Evolutionary conservation across 768 basidiomycete genomes (phyloP), one percentile per base, ranked within the genome.

Genomic region (Boletus rubescentipes): DNA sequence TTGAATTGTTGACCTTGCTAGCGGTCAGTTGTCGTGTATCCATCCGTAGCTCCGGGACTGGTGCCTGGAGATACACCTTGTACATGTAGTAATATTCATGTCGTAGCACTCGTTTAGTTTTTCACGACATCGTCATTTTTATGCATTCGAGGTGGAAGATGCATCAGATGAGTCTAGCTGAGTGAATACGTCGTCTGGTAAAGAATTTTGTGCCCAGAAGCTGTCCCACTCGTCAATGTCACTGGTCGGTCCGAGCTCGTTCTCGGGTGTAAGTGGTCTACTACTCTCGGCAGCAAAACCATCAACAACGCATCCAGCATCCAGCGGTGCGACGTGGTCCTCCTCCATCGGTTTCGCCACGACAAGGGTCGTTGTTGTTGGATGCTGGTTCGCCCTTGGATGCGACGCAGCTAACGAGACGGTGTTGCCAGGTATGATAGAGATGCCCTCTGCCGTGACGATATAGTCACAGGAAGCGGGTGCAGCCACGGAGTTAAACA

Each of bases 401-500:
- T 44, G 58, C 21, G 51, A 51, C 29, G 21, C 15, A 15, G 51
- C 15, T 10, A 48, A 43, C 7, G 54, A 54, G 40, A 61, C 37
- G 20, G 57, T 58, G 40, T 65, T 71, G 38, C 62, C 65, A 11
- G 65, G 60, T 58, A 71, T 54, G 36, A 61, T 56, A 29, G 67
- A 65, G 26, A 94, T 72, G 9, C 92, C 93, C 20, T 75, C 70
- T 15, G 74, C 62, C 5, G 85, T 80, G 45, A 97, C 78, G 53
- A 92, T 75, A 58, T 87, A 96, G 67, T 97, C 92, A 52, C 90
- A 67, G 12, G 85, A 86, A 16, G 72, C 73, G 1, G 86, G 79
- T 0, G 74, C 61, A 0, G 72, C 72, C 14, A 87, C 78, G 10
- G 84, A 84, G 58, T 85, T 90, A 72, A 93, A 97, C 9, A 97